phyloP scores from a whole-genome alignment of 192 early-diverging fungal species.

The Allomyces macrogynus region DNA sequence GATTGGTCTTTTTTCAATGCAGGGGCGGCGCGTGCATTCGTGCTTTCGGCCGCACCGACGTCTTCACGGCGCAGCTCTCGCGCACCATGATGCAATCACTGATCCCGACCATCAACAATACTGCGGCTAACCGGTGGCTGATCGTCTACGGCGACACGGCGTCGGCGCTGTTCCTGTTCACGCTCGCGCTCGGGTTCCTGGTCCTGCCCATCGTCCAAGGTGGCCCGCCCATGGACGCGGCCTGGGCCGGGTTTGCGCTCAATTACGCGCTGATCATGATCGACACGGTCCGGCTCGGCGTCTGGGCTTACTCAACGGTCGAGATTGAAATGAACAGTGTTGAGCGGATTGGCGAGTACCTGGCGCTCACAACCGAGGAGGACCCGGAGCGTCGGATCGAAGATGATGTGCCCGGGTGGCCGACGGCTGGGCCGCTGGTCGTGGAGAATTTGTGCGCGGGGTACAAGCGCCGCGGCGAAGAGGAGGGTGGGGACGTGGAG shows the following conservation, averaged over 20 bases:
- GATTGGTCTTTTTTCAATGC: too few species aligned
- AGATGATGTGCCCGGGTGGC: neutral
- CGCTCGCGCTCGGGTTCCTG: neutral
- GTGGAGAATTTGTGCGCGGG: neutral
- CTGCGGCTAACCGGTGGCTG: neutral
- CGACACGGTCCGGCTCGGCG: neutral
- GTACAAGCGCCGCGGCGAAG: neutral
- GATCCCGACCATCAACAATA: too few species aligned
- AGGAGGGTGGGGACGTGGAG: neutral
- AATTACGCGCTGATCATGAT: neutral
- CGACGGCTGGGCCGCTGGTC: neutral
- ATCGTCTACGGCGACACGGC: neutral
- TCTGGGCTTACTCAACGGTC: neutral
- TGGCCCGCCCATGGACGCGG: neutral
- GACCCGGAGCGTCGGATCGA: too few species aligned
- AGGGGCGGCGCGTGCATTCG: neutral
- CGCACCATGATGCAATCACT: too few species aligned
- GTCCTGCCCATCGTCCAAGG: neutral
- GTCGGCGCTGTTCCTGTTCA: neutral
- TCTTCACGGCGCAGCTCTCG: too few species aligned
- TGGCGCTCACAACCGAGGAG: neutral
- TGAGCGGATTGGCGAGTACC: neutral
- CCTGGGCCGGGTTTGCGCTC: neutral
- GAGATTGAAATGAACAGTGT: neutral
- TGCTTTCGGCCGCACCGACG: neutral